Conservation (phyloP, 805 yeast species). For the Pichia cabralensis region DNA sequence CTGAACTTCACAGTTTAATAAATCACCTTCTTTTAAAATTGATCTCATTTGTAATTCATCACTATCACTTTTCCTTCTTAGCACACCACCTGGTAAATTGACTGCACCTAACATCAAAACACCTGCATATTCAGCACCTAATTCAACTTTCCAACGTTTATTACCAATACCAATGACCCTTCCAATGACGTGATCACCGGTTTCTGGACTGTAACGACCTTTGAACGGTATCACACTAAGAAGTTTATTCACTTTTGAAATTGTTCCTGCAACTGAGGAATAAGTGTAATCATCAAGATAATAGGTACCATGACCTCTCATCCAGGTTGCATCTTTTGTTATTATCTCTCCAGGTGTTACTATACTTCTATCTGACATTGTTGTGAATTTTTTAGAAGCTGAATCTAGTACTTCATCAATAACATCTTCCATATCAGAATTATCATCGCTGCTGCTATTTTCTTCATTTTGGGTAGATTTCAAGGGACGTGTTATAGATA, state of each 20-base stretch:
- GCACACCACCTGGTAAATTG: slow-evolving; percentile 92
- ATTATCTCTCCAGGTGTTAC: slow-evolving; percentile 95
- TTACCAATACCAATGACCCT: slow-evolving; percentile 90
- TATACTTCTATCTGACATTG: slow-evolving; percentile 23
- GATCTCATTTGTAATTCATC: slow-evolving; percentile 96
- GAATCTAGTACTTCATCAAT: slow-evolving; percentile 8
- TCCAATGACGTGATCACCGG: slow-evolving; percentile 95
- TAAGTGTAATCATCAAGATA: slow-evolving; percentile 63
- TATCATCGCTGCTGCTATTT: neutral
- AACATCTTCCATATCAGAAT: slow-evolving; percentile 16
- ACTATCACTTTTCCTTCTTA: slow-evolving; percentile 86
- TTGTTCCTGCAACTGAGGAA: slow-evolving; percentile 88
- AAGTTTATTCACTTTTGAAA: slow-evolving; percentile 76
- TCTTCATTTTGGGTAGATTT: neutral
- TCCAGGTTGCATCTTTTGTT: slow-evolving; percentile 95
- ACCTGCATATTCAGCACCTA: slow-evolving; percentile 92
- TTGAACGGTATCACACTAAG: slow-evolving; percentile 77
- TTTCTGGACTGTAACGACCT: slow-evolving; percentile 85
- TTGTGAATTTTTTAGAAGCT: slow-evolving; percentile 4
- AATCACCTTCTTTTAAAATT: slow-evolving; percentile 90
- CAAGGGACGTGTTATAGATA: slow-evolving; percentile 23
- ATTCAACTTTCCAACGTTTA: slow-evolving; percentile 93
- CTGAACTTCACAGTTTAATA: slow-evolving; percentile 93
- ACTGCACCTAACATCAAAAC: slow-evolving; percentile 89
- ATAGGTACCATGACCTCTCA: slow-evolving; percentile 98